A percentile compares a stretch with the other conserved stretches of the same genome.
Evolutionary conservation across 495 filamentous ascomycete species (phyloP).

Genomic region (Aspergillus sparsus): DNA sequence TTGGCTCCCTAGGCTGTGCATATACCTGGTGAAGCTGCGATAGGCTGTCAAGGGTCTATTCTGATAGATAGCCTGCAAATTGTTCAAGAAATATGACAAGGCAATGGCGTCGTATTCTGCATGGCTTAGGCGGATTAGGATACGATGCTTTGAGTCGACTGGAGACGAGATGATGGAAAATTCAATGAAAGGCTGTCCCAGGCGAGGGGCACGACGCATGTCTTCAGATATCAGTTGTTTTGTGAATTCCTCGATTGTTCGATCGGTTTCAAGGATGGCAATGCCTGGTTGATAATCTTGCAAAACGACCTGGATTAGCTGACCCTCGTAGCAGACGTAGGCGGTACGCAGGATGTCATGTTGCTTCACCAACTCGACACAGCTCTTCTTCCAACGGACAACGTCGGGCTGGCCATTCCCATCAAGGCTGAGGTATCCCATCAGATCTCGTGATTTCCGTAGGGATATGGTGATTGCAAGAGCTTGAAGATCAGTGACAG

Average conservation of each 20-base stretch:
- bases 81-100: slow-evolving; percentile 52
- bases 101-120: slow-evolving; percentile 65
- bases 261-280: slow-evolving; percentile 45
- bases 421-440: slow-evolving; percentile 48
- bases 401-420: slow-evolving; percentile 34
- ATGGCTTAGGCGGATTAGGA: slow-evolving; percentile 59
- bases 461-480: slow-evolving; percentile 55
- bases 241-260: slow-evolving; percentile 39
- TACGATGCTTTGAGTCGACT: slow-evolving; percentile 34
- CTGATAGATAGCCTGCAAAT: slow-evolving; percentile 42
- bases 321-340: slow-evolving; percentile 45
- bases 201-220: slow-evolving; percentile 38
- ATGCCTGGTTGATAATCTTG: slow-evolving; percentile 39
- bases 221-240: slow-evolving; percentile 31
- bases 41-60: slow-evolving; percentile 29
- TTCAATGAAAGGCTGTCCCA: slow-evolving; percentile 55
- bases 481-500: slow-evolving; percentile 51
- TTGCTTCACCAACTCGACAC: slow-evolving; percentile 27
- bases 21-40: slow-evolving; percentile 50
- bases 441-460: slow-evolving; percentile 24
- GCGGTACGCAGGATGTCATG: slow-evolving; percentile 62
- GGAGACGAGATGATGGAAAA: slow-evolving; percentile 48
- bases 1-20: slow-evolving; percentile 18
- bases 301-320: slow-evolving; percentile 53
- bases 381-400: slow-evolving; percentile 28